These are phyloP conservation scores for Lavandula angustifolia DNA, from an alignment of 257 asterid species.

Conservation along the genomic window DNA sequence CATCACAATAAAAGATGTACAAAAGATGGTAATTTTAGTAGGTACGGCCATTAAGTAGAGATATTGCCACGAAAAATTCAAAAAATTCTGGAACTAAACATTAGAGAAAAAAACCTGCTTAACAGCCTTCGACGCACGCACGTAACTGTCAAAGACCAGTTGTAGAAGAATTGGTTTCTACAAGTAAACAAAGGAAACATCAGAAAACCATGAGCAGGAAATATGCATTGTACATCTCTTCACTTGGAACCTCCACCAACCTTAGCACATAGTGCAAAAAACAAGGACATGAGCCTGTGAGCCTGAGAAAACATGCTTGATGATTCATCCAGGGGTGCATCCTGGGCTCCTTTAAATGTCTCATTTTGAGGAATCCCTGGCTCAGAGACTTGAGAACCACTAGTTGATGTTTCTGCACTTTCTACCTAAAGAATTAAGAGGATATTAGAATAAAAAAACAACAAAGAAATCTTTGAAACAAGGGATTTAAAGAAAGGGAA, in stretches of 20 bases:
- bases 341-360: conserved; percentile 41
- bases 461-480: neutral
- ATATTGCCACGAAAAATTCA: neutral
- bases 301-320: conserved; percentile 60
- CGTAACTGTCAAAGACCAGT: conserved; percentile 70
- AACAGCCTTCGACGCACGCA: conserved; percentile 67
- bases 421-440: conserved; percentile 52
- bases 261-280: conserved; percentile 89
- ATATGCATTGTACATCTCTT: conserved; percentile 10
- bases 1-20: conserved; percentile 8
- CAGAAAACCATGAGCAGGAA: conserved; percentile 26
- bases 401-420: conserved; percentile 69
- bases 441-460: neutral
- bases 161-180: conserved; percentile 86
- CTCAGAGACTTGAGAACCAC: conserved; percentile 85
- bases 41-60: conserved; percentile 8
- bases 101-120: conserved; percentile 70
- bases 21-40: neutral
- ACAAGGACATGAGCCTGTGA: conserved; percentile 67
- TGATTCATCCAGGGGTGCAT: conserved; percentile 55
- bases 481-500: conserved; percentile 1
- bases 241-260: conserved; percentile 43
- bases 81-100: conserved; percentile 22
- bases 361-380: conserved; percentile 58
- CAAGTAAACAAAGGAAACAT: conserved; percentile 39